Evolutionary conservation across 345 rosid species (phyloP).

Genomic region (Limnanthes douglasii): DNA sequence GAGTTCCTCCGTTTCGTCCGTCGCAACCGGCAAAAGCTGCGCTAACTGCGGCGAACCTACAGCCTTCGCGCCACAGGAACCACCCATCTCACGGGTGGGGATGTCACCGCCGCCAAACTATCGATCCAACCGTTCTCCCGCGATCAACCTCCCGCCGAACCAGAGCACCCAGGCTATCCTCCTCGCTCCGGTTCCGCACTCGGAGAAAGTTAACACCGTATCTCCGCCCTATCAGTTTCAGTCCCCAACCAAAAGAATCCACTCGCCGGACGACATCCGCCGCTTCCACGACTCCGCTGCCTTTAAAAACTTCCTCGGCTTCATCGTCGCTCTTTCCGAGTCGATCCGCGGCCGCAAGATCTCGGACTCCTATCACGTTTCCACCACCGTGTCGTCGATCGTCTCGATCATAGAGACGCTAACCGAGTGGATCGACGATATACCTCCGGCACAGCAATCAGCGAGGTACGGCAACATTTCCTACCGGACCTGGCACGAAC

Average conservation of each 20-base stretch:
- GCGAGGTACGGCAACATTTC: conserved; percentile 82
- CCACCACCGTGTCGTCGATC: conserved; percentile 28
- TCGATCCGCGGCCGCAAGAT: conserved; percentile 58
- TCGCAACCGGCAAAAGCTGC: conserved; percentile 24
- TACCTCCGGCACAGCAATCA: conserved; percentile 60
- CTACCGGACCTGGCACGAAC: conserved; percentile 74
- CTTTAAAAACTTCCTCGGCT: conserved; percentile 55
- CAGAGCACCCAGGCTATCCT: conserved; percentile 53
- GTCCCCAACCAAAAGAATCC: conserved; percentile 47
- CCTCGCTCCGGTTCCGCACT: conserved; percentile 73
- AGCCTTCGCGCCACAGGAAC: conserved; percentile 24
- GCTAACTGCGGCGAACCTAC: conserved; percentile 59
- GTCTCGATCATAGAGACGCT: conserved; percentile 46
- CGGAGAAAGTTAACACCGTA: conserved; percentile 33
- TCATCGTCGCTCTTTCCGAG: conserved; percentile 71
- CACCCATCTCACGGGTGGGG: conserved; percentile 34
- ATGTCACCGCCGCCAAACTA: conserved; percentile 62
- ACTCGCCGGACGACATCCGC: conserved; percentile 54
- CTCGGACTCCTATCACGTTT: conserved; percentile 51
- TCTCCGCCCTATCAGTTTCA: conserved; percentile 48
- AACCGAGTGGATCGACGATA: conserved; percentile 54
- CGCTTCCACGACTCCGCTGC: conserved; percentile 44
- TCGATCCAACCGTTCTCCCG: conserved; percentile 76
- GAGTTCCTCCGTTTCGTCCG: conserved; percentile 11
- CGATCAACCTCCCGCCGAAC: conserved; percentile 47